Evolutionary conservation across 1,139 yeast genomes (phyloP).

Genomic region (Kodamaea plutei): DNA sequence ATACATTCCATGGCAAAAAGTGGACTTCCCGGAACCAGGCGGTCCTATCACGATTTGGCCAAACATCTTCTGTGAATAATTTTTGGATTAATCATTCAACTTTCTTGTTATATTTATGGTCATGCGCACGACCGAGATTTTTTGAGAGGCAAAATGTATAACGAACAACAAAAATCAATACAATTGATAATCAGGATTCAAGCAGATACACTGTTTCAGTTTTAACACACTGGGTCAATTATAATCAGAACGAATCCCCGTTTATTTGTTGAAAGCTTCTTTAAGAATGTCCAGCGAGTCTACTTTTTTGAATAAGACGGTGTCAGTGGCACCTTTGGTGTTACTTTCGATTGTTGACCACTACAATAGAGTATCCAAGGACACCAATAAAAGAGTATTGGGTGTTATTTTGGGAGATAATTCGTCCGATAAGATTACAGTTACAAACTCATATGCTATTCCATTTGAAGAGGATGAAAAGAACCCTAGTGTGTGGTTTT

Average conservation of each 20-base stretch:
- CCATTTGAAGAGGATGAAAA: constrained; percentile 97
- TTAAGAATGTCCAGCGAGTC: constrained; percentile 27
- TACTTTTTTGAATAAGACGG: constrained; percentile 50
- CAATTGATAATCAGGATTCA: too few relatives aligned
- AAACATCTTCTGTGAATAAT: constrained; percentile 36
- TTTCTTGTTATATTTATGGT: neutral
- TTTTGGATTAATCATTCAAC: neutral
- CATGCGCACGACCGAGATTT: neutral
- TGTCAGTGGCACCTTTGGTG: constrained; percentile 93
- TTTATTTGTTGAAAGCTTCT: too few relatives aligned
- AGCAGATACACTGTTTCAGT: too few relatives aligned
- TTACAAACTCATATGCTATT: constrained; percentile 76
- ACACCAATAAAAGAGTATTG: constrained; percentile 73
- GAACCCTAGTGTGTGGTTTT: constrained; percentile 92
- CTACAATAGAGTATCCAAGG: constrained; percentile 77
- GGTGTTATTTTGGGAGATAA: constrained; percentile 92
- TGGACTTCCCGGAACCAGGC: constrained; percentile 96
- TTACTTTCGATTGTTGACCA: constrained; percentile 93
- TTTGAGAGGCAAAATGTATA: constrained; percentile 3
- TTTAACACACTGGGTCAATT: too few relatives aligned
- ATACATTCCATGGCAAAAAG: constrained; percentile 87
- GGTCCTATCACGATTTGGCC: constrained; percentile 97
- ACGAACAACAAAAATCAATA: neutral
- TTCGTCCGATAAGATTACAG: constrained; percentile 52
- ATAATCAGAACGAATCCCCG: too few relatives aligned